phyloP scores from a whole-genome alignment of 75 land plant genomes.

The Isoetes taiwanensis region DNA sequence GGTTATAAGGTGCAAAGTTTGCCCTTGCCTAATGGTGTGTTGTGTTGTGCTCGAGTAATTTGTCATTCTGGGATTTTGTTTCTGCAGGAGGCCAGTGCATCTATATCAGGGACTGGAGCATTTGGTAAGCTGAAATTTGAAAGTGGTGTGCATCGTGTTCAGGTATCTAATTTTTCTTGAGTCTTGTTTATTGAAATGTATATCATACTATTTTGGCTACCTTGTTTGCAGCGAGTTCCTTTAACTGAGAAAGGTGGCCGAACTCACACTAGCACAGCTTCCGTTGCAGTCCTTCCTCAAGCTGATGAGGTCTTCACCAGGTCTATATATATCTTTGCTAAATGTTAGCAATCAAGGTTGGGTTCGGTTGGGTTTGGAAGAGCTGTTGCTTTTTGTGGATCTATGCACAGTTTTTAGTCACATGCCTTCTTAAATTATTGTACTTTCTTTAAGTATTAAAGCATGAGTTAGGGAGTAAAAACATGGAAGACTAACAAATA shows the following conservation, averaged over 20 bases:
- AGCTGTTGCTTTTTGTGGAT: no score
- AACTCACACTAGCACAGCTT: conserved; percentile 91
- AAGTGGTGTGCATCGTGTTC: conserved; percentile 96
- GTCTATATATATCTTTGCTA: not conserved
- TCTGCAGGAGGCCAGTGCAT: conserved; percentile 91
- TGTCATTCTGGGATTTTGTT: not conserved
- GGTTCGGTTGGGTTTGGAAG: no score
- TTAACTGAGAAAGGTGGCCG: conserved; percentile 93
- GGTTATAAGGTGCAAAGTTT: conserved; percentile 65
- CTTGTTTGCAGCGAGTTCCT: conserved; percentile 61
- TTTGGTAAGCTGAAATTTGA: conserved; percentile 96
- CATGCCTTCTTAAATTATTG: no score
- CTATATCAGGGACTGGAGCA: conserved; percentile 72
- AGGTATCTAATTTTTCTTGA: conserved; percentile 35
- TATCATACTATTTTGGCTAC: conserved; percentile 1
- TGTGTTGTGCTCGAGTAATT: not conserved
- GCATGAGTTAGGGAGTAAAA: no score
- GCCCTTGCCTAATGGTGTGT: not conserved
- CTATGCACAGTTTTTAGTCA: no score
- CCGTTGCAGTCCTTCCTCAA: conserved; percentile 95
- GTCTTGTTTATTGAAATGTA: not conserved
- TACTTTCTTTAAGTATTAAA: no score
- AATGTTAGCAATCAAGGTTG: no score
- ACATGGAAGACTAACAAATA: no score
- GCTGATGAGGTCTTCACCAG: conserved; percentile 68